Evolutionary conservation across 768 basidiomycete genomes (phyloP).

Genomic region (Ephemerocybe angulata): DNA sequence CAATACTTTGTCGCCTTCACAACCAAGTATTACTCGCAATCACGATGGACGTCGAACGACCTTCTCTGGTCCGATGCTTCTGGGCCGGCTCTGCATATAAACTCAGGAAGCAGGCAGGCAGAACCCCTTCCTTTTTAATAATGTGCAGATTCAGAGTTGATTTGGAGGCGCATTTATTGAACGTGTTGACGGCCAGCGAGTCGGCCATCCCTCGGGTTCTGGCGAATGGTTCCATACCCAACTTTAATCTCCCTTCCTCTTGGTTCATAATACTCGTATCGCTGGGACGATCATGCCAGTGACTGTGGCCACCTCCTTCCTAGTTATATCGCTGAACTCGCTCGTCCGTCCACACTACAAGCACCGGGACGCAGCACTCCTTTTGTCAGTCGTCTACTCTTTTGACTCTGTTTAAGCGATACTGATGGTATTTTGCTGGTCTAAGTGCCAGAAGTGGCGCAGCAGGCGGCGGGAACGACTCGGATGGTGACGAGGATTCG

Average conservation of each 20-base stretch:
- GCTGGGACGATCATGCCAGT: conserved; percentile 1
- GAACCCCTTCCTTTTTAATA: conserved; percentile 6
- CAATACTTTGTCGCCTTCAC: conserved; percentile 7
- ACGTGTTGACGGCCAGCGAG: too few relatives aligned
- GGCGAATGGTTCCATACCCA: conserved; percentile 2
- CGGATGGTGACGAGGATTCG: conserved; percentile 12
- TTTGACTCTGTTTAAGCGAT: not conserved
- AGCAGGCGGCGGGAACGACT: conserved; percentile 1
- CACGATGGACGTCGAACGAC: too few relatives aligned
- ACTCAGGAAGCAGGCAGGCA: too few relatives aligned
- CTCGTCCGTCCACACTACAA: not conserved
- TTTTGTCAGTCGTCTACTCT: not conserved
- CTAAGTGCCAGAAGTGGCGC: not conserved
- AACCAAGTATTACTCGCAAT: conserved; percentile 6
- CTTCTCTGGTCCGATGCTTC: not conserved
- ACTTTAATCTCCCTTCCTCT: not conserved
- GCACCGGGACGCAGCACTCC: not conserved
- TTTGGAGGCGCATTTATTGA: conserved; percentile 2
- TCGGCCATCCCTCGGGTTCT: conserved; percentile 1
- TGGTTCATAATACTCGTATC: not conserved
- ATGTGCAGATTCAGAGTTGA: not conserved
- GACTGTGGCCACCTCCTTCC: conserved; percentile 3
- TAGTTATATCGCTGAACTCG: not conserved
- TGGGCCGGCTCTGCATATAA: not conserved
- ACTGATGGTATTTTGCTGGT: not conserved